Evolutionary conservation across 495 filamentous ascomycete genomes (phyloP).

Genomic region (Letharia lupina): DNA sequence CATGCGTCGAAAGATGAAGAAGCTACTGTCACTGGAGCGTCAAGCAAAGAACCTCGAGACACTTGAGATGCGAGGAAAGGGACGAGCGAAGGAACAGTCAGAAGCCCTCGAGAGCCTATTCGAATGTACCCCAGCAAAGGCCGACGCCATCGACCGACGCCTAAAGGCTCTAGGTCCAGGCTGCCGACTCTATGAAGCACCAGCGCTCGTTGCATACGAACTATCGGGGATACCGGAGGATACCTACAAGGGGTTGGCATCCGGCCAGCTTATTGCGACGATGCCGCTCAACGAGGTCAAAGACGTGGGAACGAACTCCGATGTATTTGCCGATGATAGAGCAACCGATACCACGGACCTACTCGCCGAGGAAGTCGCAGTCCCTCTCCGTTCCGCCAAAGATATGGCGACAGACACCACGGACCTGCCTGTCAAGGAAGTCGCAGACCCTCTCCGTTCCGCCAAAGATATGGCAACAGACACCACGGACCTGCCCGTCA

Average conservation of each 20-base stretch:
- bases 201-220: slow-evolving; percentile 1
- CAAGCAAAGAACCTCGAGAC: neutral
- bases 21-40: neutral
- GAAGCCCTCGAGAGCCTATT: neutral
- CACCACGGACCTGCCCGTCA: neutral
- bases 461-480: neutral
- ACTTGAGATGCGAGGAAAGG: neutral
- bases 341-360: neutral
- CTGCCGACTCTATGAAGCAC: neutral
- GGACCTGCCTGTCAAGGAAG: neutral
- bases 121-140: neutral
- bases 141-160: slow-evolving; percentile 1
- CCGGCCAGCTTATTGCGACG: slow-evolving; percentile 4
- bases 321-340: neutral
- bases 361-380: neutral
- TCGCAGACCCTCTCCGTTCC: neutral
- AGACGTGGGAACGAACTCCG: neutral
- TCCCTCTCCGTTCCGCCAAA: neutral
- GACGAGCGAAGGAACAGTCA: slow-evolving; percentile 1
- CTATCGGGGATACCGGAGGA: slow-evolving; percentile 3
- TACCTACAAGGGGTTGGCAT: neutral
- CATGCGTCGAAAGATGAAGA: neutral
- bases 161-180: slow-evolving; percentile 3
- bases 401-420: neutral
- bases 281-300: neutral